These are phyloP conservation scores for Actinidia polygama DNA, from an alignment of 179 eudicot genomes.

Conservation along the genomic window DNA sequence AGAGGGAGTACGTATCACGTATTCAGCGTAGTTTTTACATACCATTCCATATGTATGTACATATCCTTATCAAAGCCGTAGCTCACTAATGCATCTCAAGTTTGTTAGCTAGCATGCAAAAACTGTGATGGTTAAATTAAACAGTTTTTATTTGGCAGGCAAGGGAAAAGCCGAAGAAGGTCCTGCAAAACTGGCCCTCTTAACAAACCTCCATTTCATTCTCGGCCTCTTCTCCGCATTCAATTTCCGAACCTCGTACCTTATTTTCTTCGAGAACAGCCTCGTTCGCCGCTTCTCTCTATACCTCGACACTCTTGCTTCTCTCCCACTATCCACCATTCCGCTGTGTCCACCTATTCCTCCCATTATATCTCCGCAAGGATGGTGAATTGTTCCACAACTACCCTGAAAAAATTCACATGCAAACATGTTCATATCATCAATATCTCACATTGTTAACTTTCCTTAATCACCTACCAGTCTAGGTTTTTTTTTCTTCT, in stretches of 20 bases:
- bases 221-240: conserved; percentile 82
- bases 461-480: background rate
- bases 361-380: conserved; percentile 25
- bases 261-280: conserved; percentile 67
- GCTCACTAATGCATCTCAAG: background rate
- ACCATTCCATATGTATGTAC: background rate
- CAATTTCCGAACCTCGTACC: conserved; percentile 71
- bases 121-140: background rate
- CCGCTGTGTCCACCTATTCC: conserved; percentile 8
- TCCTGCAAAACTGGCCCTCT: conserved; percentile 37
- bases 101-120: background rate
- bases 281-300: conserved; percentile 60
- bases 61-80: background rate
- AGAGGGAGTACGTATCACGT: background rate
- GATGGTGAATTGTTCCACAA: conserved; percentile 38
- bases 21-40: background rate
- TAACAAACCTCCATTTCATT: conserved; percentile 74
- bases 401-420: conserved; percentile 31
- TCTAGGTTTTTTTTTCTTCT: background rate
- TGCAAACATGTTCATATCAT: no score
- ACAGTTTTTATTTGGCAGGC: background rate
- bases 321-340: conserved; percentile 54
- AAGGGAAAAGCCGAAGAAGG: conserved; percentile 6
- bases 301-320: conserved; percentile 69
- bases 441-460: background rate